Conservation (phyloP, 2,329 filamentous ascomycete genomes). For the Cercospora nicotianae region DNA sequence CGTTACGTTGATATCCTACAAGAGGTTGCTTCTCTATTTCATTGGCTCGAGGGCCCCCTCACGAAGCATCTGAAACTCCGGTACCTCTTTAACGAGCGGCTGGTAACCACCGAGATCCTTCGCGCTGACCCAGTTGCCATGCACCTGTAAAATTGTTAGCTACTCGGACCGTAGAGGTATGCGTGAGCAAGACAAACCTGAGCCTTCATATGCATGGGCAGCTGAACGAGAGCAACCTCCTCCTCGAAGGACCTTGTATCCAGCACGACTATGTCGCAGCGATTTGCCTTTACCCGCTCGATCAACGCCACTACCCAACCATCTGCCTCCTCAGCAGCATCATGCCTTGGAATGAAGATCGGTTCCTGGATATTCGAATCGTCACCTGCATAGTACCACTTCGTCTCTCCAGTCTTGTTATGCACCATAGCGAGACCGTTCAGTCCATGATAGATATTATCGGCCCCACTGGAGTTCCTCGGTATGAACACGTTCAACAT, state of each 20-base stretch:
- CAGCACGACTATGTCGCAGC: slow-evolving; percentile 44
- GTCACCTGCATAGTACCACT: slow-evolving; percentile 41
- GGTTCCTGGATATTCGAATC: slow-evolving; percentile 55
- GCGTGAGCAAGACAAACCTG: slow-evolving; percentile 14
- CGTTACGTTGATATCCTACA: background rate
- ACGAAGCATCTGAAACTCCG: slow-evolving; percentile 17
- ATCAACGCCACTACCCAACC: slow-evolving; percentile 53
- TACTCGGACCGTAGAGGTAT: background rate
- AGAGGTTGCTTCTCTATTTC: background rate
- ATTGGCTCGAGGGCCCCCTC: slow-evolving; percentile 22
- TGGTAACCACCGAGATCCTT: slow-evolving; percentile 23
- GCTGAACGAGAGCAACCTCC: slow-evolving; percentile 44
- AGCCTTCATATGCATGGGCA: slow-evolving; percentile 39
- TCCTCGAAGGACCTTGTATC: slow-evolving; percentile 44
- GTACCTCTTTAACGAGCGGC: slow-evolving; percentile 7
- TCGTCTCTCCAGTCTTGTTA: slow-evolving; percentile 33
- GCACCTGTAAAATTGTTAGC: slow-evolving; percentile 2
- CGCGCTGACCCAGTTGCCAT: slow-evolving; percentile 19
- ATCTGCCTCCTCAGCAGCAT: slow-evolving; percentile 49
- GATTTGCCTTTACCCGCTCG: slow-evolving; percentile 29
- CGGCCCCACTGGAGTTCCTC: slow-evolving; percentile 34
- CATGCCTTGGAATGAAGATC: slow-evolving; percentile 51
- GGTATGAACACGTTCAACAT: slow-evolving; percentile 46
- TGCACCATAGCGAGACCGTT: slow-evolving; percentile 26
- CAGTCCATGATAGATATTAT: slow-evolving; percentile 34